phyloP scores from a whole-genome alignment of 148 eudicot species.

The Arctostaphylos glauca region DNA sequence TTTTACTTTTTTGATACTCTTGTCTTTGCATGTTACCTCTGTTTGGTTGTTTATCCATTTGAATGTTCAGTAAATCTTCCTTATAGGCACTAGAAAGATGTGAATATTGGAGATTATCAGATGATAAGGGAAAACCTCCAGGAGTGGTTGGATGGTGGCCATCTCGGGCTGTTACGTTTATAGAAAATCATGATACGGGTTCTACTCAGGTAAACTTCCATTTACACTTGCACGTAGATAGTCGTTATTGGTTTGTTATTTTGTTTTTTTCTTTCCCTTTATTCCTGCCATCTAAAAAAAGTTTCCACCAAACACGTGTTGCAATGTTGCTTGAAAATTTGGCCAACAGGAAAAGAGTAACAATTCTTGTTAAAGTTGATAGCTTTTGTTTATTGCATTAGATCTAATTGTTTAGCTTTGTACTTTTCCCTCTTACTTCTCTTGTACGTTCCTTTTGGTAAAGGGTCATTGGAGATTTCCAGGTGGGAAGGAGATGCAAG shows the following conservation, averaged over 20 bases:
- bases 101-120: constrained; percentile 96
- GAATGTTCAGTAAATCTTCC: constrained; percentile 6
- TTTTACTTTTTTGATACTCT: constrained; percentile 6
- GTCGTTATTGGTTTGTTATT: neutral
- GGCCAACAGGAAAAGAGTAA: neutral
- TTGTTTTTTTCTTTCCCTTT: neutral
- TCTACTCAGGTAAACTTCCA: constrained; percentile 77
- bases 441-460: neutral
- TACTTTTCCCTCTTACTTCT: neutral
- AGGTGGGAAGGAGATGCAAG: constrained; percentile 98
- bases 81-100: constrained; percentile 72
- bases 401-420: neutral
- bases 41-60: neutral
- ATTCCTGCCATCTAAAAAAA: constrained; percentile 1
- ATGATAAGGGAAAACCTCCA: constrained; percentile 93
- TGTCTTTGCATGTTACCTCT: neutral
- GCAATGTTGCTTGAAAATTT: neutral
- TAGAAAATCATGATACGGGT: constrained; percentile 99
- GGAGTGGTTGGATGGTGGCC: constrained; percentile 99
- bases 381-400: neutral
- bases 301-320: neutral
- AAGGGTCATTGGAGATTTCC: constrained; percentile 99
- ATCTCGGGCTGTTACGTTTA: constrained; percentile 94
- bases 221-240: neutral
- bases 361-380: neutral